phyloP scores from a whole-genome alignment of 2,329 filamentous ascomycete genomes.

The Neofusicoccum cordaticola region DNA sequence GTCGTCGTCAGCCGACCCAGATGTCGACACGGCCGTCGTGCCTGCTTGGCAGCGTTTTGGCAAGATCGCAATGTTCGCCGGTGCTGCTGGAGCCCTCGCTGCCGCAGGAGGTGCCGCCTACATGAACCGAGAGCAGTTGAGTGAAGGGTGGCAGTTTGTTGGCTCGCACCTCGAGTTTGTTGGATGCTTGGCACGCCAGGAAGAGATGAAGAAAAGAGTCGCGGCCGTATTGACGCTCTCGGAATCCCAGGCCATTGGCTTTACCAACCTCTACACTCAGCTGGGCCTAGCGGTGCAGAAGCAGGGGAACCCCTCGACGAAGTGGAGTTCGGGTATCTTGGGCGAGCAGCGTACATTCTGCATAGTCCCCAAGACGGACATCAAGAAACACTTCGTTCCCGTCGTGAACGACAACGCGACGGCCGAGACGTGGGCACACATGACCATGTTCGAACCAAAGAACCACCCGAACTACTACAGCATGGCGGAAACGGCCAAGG shows the following conservation, averaged over 20 bases:
- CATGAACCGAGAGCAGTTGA: slow-evolving; percentile 76
- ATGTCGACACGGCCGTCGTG: slow-evolving; percentile 44
- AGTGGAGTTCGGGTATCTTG: slow-evolving; percentile 56
- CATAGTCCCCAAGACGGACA: slow-evolving; percentile 50
- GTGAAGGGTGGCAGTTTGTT: slow-evolving; percentile 75
- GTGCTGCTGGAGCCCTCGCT: slow-evolving; percentile 74
- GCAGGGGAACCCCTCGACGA: slow-evolving; percentile 38
- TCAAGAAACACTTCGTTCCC: slow-evolving; percentile 34
- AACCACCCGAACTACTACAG: slow-evolving; percentile 71
- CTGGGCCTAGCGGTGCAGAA: slow-evolving; percentile 66
- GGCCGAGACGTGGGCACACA: slow-evolving; percentile 81
- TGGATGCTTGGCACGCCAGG: slow-evolving; percentile 78
- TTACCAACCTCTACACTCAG: slow-evolving; percentile 82
- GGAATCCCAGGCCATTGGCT: slow-evolving; percentile 67
- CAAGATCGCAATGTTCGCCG: slow-evolving; percentile 80
- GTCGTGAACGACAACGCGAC: slow-evolving; percentile 70
- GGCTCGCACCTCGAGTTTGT: slow-evolving; percentile 92
- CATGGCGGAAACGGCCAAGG: slow-evolving; percentile 64
- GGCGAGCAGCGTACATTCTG: slow-evolving; percentile 83
- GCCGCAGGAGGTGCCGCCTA: slow-evolving; percentile 84
- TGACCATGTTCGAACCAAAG: slow-evolving; percentile 70
- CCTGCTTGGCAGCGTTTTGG: slow-evolving; percentile 74
- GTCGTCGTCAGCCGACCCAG: slow-evolving; percentile 35
- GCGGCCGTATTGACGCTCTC: slow-evolving; percentile 64
- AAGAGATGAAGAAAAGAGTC: slow-evolving; percentile 75